Evolutionary conservation across 2,329 filamentous ascomycete species (phyloP).

Genomic region (Scedosporium apiospermum): DNA sequence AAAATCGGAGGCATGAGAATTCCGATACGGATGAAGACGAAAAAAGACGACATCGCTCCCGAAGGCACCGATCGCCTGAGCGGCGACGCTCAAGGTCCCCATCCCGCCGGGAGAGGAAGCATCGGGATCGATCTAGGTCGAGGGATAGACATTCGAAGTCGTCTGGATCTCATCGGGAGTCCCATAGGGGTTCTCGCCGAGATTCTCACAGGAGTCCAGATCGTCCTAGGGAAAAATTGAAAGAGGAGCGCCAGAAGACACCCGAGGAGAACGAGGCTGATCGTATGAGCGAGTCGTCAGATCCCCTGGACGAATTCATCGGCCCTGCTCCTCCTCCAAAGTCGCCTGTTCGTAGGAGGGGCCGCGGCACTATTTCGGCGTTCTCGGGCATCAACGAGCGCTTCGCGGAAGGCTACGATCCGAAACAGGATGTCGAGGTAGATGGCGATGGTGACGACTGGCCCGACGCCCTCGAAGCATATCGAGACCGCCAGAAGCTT

Average conservation of each 20-base stretch:
- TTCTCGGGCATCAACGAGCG: conserved; percentile 66
- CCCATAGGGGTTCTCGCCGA: no score
- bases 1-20: neutral
- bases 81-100: conserved; percentile 23
- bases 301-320: conserved; percentile 66
- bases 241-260: conserved; percentile 8
- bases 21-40: conserved; percentile 6
- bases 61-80: conserved; percentile 8
- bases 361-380: conserved; percentile 56
- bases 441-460: conserved; percentile 55
- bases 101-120: conserved; percentile 17
- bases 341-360: conserved; percentile 44
- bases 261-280: conserved; percentile 13
- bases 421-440: conserved; percentile 44
- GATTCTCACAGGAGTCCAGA: neutral
- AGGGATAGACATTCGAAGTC: neutral
- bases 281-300: conserved; percentile 40
- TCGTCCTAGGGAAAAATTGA: conserved; percentile 9
- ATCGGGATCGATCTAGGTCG: conserved; percentile 20
- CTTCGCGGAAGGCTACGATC: conserved; percentile 60
- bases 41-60: conserved; percentile 9
- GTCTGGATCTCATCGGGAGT: no score
- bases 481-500: conserved; percentile 73
- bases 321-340: conserved; percentile 56
- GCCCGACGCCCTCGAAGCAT: conserved; percentile 69